Evolutionary conservation across 2,329 filamentous ascomycete species (phyloP).

Genomic region (Colletotrichum lupini): DNA sequence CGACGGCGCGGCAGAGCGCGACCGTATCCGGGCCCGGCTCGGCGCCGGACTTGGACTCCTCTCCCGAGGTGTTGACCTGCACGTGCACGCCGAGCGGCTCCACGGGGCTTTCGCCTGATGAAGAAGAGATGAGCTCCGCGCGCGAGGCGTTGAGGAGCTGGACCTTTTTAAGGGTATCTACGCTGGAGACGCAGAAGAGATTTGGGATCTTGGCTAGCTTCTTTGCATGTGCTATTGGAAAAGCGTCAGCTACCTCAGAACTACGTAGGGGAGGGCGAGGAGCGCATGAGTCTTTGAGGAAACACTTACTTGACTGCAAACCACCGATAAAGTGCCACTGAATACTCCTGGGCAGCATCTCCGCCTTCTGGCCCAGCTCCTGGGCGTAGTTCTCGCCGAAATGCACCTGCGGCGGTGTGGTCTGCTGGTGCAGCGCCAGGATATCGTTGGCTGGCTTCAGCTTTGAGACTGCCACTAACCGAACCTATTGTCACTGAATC

Average conservation of each 20-base stretch:
- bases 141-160: slow-evolving; percentile 82
- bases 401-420: slow-evolving; percentile 63
- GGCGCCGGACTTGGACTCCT: slow-evolving; percentile 86
- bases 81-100: slow-evolving; percentile 79
- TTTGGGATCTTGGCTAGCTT: slow-evolving; percentile 87
- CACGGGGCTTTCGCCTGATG: slow-evolving; percentile 47
- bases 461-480: slow-evolving; percentile 95
- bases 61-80: slow-evolving; percentile 95
- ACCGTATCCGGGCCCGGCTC: slow-evolving; percentile 71
- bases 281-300: background rate
- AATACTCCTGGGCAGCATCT: slow-evolving; percentile 79
- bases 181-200: slow-evolving; percentile 90
- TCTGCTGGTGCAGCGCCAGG: slow-evolving; percentile 76
- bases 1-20: slow-evolving; percentile 76
- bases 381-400: slow-evolving; percentile 98
- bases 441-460: slow-evolving; percentile 94
- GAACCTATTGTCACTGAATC: slow-evolving; percentile 63
- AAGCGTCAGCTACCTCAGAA: background rate
- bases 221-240: slow-evolving; percentile 84
- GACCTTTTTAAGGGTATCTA: slow-evolving; percentile 91
- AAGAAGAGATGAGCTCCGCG: slow-evolving; percentile 61
- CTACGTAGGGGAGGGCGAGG: background rate
- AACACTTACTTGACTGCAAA: slow-evolving; percentile 75
- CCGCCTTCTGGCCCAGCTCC: slow-evolving; percentile 88
- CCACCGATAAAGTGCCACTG: slow-evolving; percentile 98